Conservation (phyloP, 2,329 filamentous ascomycete genomes). For the Stemphylium beticola region DNA sequence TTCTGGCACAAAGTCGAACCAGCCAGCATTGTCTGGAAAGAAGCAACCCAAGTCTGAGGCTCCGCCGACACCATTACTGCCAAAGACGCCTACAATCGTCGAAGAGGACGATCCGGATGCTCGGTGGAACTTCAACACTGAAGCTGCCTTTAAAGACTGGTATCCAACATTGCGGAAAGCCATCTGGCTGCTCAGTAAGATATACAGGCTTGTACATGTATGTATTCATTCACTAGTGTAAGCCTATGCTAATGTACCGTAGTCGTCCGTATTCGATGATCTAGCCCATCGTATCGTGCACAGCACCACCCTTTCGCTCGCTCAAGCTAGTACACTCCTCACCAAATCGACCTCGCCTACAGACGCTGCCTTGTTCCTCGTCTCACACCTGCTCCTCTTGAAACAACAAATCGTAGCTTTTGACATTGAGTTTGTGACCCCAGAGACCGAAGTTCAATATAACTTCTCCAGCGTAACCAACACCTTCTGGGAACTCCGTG, state of each 20-base stretch:
- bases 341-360: constrained; percentile 67
- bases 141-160: constrained; percentile 65
- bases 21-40: constrained; percentile 60
- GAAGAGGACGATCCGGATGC: constrained; percentile 59
- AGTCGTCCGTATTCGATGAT: constrained; percentile 73
- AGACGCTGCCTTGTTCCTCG: constrained; percentile 88
- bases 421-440: constrained; percentile 80
- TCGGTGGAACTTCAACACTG: constrained; percentile 62
- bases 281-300: constrained; percentile 83
- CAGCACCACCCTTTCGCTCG: constrained; percentile 83
- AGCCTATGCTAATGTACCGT: constrained; percentile 1
- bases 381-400: constrained; percentile 91
- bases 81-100: constrained; percentile 58
- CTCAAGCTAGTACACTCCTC: constrained; percentile 75
- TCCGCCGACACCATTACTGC: constrained; percentile 46
- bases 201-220: constrained; percentile 73
- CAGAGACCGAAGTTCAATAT: constrained; percentile 64
- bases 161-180: constrained; percentile 72
- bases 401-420: constrained; percentile 97
- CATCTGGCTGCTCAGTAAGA: constrained; percentile 71
- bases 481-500: constrained; percentile 71
- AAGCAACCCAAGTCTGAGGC: constrained; percentile 52
- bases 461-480: constrained; percentile 70
- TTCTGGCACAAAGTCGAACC: constrained; percentile 50
- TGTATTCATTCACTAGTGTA: constrained; percentile 11